These are phyloP conservation scores for Anthostomella pinea DNA, from an alignment of 2,329 filamentous ascomycete genomes.

Conservation along the genomic window DNA sequence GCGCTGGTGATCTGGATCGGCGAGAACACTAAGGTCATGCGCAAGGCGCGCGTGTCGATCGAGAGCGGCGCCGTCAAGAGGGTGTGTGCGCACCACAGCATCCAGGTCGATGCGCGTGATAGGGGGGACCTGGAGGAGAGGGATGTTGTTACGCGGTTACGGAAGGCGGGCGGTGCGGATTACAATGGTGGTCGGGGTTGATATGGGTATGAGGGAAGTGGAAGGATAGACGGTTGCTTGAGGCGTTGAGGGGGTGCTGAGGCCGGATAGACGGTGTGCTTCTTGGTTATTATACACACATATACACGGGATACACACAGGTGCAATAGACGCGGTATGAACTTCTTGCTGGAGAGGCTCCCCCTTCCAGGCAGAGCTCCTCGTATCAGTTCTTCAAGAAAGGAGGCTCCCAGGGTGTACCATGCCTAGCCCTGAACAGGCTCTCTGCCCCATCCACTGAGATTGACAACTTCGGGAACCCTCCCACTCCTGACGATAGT, in stretches of 20 bases:
- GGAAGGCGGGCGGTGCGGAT: constrained; percentile 67
- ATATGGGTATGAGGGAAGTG: constrained; percentile 7
- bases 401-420: too few species aligned
- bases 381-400: too few species aligned
- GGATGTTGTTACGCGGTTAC: constrained; percentile 58
- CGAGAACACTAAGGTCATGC: constrained; percentile 63
- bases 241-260: background rate
- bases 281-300: constrained; percentile 10
- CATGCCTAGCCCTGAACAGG: constrained; percentile 12
- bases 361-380: too few species aligned
- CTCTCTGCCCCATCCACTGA: constrained; percentile 43
- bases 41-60: constrained; percentile 66
- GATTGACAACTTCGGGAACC: constrained; percentile 47
- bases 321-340: constrained; percentile 17
- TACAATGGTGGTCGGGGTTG: constrained; percentile 65
- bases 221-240: background rate
- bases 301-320: constrained; percentile 18
- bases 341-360: constrained; percentile 1
- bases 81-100: constrained; percentile 61
- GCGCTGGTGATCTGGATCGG: constrained; percentile 67
- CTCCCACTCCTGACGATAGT: constrained; percentile 48
- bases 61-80: constrained; percentile 65
- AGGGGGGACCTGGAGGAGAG: constrained; percentile 58
- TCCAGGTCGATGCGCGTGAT: constrained; percentile 61
- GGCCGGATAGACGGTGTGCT: constrained; percentile 1